These are phyloP conservation scores for Zancudomyces culisetae DNA, from an alignment of 371 early-diverging fungal genomes.

Conservation along the genomic window DNA sequence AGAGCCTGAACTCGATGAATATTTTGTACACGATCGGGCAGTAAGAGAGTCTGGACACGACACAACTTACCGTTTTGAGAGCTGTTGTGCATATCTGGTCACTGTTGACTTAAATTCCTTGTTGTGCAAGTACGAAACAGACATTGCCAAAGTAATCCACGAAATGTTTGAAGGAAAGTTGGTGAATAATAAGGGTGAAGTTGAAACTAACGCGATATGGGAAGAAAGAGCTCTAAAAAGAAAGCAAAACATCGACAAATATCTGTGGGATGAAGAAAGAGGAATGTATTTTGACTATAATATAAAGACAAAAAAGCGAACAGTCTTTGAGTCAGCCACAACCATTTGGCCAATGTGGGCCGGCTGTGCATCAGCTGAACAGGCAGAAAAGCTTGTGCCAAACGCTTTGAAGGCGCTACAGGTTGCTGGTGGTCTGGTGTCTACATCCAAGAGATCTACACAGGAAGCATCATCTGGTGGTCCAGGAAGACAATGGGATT, in stretches of 20 bases:
- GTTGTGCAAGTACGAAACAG: conserved; percentile 85
- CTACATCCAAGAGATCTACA: conserved; percentile 71
- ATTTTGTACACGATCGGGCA: conserved; percentile 92
- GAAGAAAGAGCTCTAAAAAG: conserved; percentile 26
- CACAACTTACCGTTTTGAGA: conserved; percentile 86
- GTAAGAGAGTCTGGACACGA: conserved; percentile 95
- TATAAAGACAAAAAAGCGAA: conserved; percentile 26
- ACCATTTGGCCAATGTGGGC: conserved; percentile 66
- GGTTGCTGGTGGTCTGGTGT: conserved; percentile 68
- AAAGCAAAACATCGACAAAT: conserved; percentile 33
- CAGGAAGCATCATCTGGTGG: conserved; percentile 54
- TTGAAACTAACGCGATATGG: conserved; percentile 26
- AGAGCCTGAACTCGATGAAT: conserved; percentile 75
- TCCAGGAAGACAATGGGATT: conserved; percentile 94
- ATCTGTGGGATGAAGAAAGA: conserved; percentile 55
- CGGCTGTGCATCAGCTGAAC: conserved; percentile 35
- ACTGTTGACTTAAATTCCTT: conserved; percentile 82
- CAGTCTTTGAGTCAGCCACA: conserved; percentile 53
- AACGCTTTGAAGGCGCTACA: conserved; percentile 49
- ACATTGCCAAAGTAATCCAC: conserved; percentile 55
- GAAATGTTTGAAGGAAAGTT: conserved; percentile 26
- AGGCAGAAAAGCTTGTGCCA: conserved; percentile 36
- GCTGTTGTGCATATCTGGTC: conserved; percentile 71
- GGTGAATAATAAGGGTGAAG: conserved; percentile 24
- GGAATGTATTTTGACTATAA: conserved; percentile 76